A percentile compares a stretch with the other conserved stretches of the same genome.
Conservation (phyloP, 2,329 filamentous ascomycete genomes). For the Penicillium sp. region DNA sequence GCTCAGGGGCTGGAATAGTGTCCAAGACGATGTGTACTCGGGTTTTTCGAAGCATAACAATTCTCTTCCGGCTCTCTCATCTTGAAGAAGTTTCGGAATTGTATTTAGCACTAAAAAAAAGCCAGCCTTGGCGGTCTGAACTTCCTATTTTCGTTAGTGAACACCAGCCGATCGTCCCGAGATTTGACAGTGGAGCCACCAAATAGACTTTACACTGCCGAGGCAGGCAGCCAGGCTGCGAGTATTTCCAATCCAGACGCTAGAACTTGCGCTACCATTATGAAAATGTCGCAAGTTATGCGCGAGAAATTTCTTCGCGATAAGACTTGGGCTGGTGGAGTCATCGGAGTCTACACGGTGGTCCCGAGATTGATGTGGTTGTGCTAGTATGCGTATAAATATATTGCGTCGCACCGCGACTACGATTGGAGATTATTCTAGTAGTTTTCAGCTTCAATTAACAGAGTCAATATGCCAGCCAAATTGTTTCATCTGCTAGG, state of each 20-base stretch:
- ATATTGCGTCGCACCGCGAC: neutral
- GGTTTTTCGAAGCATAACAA: too few relatives aligned
- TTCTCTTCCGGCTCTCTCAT: too few relatives aligned
- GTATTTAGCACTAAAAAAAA: too few relatives aligned
- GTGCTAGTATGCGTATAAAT: conserved; percentile 20
- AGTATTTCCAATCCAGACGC: conserved; percentile 2
- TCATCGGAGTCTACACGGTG: neutral
- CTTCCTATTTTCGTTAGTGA: neutral
- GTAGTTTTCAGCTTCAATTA: neutral
- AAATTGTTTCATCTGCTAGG: conserved; percentile 27
- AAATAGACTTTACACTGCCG: conserved; percentile 14
- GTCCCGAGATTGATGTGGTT: neutral
- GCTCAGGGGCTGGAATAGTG: neutral
- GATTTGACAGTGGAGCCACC: conserved; percentile 9
- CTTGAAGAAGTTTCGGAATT: too few relatives aligned
- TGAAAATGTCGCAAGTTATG: conserved; percentile 6
- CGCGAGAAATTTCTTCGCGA: neutral
- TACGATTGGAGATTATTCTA: neutral
- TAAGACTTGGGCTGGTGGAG: conserved; percentile 5
- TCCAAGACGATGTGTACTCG: too few relatives aligned
- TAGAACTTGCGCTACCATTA: neutral
- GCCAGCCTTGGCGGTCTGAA: neutral
- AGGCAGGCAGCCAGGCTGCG: conserved; percentile 12
- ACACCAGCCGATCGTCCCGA: conserved; percentile 9
- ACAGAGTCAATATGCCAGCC: conserved; percentile 15